These are phyloP conservation scores for Globisporangium spiculum DNA, from an alignment of 352 stramenopile species.

Conservation along the genomic window DNA sequence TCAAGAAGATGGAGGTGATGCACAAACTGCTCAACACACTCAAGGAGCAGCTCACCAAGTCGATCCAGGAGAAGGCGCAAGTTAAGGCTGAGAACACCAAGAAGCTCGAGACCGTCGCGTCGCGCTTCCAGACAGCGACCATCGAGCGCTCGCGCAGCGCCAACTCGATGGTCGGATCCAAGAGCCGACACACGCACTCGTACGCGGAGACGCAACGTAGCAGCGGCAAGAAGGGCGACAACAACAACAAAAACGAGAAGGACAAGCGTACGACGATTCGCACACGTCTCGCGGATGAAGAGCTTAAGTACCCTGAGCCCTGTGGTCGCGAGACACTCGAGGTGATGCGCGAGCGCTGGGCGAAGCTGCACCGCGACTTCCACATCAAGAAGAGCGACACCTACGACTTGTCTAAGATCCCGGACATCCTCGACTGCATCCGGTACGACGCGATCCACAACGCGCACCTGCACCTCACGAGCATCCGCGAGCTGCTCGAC, in stretches of 20 bases:
- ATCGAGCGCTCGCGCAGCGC: conserved; percentile 70
- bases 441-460: conserved; percentile 99
- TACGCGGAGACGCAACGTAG: conserved; percentile 42
- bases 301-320: conserved; percentile 73
- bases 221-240: conserved; percentile 15
- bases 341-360: conserved; percentile 90
- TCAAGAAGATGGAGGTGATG: conserved; percentile 91
- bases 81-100: conserved; percentile 47
- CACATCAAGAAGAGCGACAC: conserved; percentile 92
- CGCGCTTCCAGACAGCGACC: conserved; percentile 23
- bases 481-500: conserved; percentile 93
- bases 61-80: conserved; percentile 76
- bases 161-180: conserved; percentile 41
- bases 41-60: conserved; percentile 89
- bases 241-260: conserved; percentile 29
- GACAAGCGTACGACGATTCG: conserved; percentile 18
- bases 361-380: conserved; percentile 95
- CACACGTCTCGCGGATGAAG: conserved; percentile 43
- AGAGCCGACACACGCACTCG: conserved; percentile 53
- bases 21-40: conserved; percentile 91
- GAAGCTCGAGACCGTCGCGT: conserved; percentile 38
- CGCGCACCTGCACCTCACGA: conserved; percentile 90
- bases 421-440: conserved; percentile 98
- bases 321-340: conserved; percentile 83
- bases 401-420: conserved; percentile 96